Percentiles rank a stretch among this genome's conserved stretches.
These are phyloP conservation scores for Tetrapisispora fleetii DNA, from an alignment of 805 yeast species.

Conservation along the genomic window DNA sequence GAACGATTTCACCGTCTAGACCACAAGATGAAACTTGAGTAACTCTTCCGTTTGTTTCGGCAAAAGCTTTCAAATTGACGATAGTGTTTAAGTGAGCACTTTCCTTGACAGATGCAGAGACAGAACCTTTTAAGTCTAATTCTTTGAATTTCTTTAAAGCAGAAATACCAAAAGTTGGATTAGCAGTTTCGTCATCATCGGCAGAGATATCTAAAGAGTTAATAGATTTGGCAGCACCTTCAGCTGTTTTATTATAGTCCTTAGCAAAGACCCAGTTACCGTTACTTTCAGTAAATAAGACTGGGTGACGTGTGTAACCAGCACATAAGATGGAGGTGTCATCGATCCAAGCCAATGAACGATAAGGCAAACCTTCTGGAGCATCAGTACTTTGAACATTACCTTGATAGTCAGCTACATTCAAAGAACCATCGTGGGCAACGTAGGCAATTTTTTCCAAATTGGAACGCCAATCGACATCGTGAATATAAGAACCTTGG, in stretches of 20 bases:
- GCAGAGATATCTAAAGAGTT: slow-evolving; percentile 21
- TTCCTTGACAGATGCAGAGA: slow-evolving; percentile 37
- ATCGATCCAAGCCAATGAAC: slow-evolving; percentile 57
- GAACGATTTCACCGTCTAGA: slow-evolving; percentile 83
- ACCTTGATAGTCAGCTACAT: slow-evolving; percentile 53
- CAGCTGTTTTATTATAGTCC: slow-evolving; percentile 44
- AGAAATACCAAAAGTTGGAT: slow-evolving; percentile 49
- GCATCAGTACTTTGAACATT: slow-evolving; percentile 15
- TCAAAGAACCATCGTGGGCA: slow-evolving; percentile 79
- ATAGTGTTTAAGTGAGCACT: slow-evolving; percentile 91
- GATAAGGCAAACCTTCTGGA: slow-evolving; percentile 60
- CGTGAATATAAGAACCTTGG: slow-evolving; percentile 86
- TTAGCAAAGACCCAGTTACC: slow-evolving; percentile 53
- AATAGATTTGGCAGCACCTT: not conserved
- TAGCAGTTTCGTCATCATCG: slow-evolving; percentile 44
- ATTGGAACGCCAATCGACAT: slow-evolving; percentile 70
- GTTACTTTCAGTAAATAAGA: slow-evolving; percentile 64
- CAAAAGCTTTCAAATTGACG: slow-evolving; percentile 48
- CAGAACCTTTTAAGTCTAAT: slow-evolving; percentile 87
- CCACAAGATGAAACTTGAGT: slow-evolving; percentile 66
- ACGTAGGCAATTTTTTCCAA: slow-evolving; percentile 74
- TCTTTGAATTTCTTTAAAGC: slow-evolving; percentile 92
- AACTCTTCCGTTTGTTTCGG: slow-evolving; percentile 40
- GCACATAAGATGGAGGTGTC: slow-evolving; percentile 69
- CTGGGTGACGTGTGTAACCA: slow-evolving; percentile 88